Evolutionary conservation across 768 basidiomycete species (phyloP).

Genomic region (Podaxis rugospora): DNA sequence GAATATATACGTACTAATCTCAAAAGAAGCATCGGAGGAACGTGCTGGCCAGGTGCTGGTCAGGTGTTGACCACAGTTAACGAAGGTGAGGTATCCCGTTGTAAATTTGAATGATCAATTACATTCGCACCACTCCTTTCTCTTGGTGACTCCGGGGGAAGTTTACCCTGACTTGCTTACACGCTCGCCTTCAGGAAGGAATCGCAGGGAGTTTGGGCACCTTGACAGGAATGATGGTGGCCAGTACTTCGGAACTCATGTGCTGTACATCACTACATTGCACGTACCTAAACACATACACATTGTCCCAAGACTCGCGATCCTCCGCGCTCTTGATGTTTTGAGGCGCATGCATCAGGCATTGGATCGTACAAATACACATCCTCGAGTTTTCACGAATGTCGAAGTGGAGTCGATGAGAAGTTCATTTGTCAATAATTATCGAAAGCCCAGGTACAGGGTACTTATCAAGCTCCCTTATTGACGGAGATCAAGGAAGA

Average conservation of each 20-base stretch:
- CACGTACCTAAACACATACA: not conserved
- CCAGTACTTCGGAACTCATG: no score
- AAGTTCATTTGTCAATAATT: not conserved
- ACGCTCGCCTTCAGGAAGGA: no score
- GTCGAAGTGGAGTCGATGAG: slow-evolving; percentile 3
- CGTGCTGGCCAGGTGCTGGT: no score
- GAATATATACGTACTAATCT: not conserved
- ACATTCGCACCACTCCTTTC: no score
- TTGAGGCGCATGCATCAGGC: not conserved
- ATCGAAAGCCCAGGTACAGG: not conserved
- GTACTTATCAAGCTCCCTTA: not conserved
- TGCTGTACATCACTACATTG: no score
- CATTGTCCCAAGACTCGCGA: not conserved
- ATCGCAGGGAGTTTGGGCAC: no score
- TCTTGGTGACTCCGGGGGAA: no score
- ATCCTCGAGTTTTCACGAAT: not conserved
- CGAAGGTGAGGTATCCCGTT: no score
- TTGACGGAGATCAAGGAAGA: not conserved
- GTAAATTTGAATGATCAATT: no score
- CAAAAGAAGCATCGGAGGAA: not conserved
- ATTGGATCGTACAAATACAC: not conserved
- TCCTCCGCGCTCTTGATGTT: not conserved
- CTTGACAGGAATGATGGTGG: no score
- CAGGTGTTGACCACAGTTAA: no score
- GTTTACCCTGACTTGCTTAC: no score